Evolutionary conservation across 129 eudicot genomes (phyloP).

Genomic region (Apium graveolens): DNA sequence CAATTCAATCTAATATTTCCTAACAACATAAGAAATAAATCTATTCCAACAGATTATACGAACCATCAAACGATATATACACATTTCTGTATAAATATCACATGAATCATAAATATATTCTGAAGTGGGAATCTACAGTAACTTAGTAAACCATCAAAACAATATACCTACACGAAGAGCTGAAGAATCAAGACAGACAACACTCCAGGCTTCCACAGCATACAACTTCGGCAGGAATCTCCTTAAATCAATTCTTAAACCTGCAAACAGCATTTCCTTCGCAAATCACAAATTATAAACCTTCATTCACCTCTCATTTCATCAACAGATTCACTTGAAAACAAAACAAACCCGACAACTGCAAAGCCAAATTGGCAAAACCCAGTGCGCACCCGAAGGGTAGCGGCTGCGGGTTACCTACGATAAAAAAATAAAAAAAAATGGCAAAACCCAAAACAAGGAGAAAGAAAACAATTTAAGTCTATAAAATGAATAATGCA

Average conservation of each 20-base stretch:
- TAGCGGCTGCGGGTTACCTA: too few species aligned
- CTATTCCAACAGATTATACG: not conserved
- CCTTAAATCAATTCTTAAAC: slow-evolving; percentile 16
- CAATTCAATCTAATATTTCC: not conserved
- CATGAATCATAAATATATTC: not conserved
- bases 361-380: not conserved
- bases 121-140: not conserved
- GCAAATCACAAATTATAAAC: not conserved
- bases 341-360: not conserved
- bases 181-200: slow-evolving; percentile 7
- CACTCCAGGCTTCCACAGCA: not conserved
- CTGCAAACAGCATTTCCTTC: slow-evolving; percentile 11
- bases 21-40: not conserved
- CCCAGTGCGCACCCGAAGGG: too few species aligned
- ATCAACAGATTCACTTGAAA: not conserved
- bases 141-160: not conserved
- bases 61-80: not conserved
- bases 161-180: slow-evolving; percentile 12
- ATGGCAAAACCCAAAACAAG: not conserved
- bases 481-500: not conserved
- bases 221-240: slow-evolving; percentile 13
- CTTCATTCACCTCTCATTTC: slow-evolving; percentile 4
- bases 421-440: too few species aligned
- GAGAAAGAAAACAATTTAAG: not conserved
- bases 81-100: not conserved